Conservation (phyloP, 2,329 filamentous ascomycete genomes). For the Elsinoe perseae region DNA sequence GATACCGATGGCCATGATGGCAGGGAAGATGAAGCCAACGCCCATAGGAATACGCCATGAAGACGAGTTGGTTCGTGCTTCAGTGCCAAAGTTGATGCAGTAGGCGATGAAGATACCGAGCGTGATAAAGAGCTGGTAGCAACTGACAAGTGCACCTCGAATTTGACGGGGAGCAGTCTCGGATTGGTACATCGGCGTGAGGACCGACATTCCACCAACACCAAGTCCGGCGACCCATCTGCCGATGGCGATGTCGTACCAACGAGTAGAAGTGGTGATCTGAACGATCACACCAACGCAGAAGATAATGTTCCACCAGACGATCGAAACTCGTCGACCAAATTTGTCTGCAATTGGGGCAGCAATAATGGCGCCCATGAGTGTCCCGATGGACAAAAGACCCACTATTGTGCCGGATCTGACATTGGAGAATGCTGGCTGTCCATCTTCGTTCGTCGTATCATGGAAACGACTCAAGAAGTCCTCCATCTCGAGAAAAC, state of each 20-base stretch:
- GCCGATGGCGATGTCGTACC: constrained; percentile 59
- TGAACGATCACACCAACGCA: constrained; percentile 59
- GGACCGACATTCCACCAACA: constrained; percentile 56
- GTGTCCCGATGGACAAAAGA: constrained; percentile 51
- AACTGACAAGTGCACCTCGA: constrained; percentile 30
- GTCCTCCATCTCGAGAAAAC: constrained; percentile 55
- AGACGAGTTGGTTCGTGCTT: constrained; percentile 39
- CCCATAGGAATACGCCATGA: constrained; percentile 60
- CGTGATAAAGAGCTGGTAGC: constrained; percentile 63
- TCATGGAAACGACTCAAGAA: constrained; percentile 50
- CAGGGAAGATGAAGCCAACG: constrained; percentile 49
- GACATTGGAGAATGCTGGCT: constrained; percentile 47
- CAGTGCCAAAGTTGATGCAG: constrained; percentile 54
- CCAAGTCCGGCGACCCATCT: constrained; percentile 59
- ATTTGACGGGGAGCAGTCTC: constrained; percentile 14
- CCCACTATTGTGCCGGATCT: constrained; percentile 58
- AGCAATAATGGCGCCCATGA: constrained; percentile 51
- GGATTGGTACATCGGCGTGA: constrained; percentile 61
- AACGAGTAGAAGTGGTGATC: constrained; percentile 49
- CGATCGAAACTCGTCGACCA: constrained; percentile 56
- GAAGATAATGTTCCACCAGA: constrained; percentile 55
- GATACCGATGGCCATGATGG: constrained; percentile 48
- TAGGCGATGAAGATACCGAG: constrained; percentile 53
- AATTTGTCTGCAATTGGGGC: constrained; percentile 55
- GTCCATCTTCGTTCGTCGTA: constrained; percentile 31